Evolutionary conservation across 129 eudicot genomes (phyloP).

Genomic region (Helianthus tuberosus): DNA sequence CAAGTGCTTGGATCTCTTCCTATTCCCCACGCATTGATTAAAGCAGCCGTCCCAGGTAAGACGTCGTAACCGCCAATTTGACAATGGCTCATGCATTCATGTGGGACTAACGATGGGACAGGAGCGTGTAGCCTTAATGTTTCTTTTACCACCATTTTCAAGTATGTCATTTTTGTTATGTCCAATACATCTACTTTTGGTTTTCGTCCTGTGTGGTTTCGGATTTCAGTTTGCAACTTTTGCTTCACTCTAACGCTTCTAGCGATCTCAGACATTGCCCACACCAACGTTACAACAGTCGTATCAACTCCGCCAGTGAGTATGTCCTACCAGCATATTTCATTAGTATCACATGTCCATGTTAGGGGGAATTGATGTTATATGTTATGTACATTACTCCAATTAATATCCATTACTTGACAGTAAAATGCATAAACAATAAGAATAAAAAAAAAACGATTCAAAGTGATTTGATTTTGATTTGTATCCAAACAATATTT

Average conservation of each 20-base stretch:
- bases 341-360: not conserved
- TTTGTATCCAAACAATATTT: too few species aligned
- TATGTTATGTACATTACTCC: too few species aligned
- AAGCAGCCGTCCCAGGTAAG: conserved; percentile 35
- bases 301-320: conserved; percentile 57
- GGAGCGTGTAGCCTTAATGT: conserved; percentile 59
- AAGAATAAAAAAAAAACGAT: too few species aligned
- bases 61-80: conserved; percentile 47
- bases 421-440: too few species aligned
- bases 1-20: conserved; percentile 40
- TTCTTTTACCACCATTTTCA: conserved; percentile 67
- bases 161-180: conserved; percentile 49
- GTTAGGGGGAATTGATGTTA: too few species aligned
- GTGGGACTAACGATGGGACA: conserved; percentile 37
- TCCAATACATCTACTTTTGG: conserved; percentile 33
- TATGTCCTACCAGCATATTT: conserved; percentile 10
- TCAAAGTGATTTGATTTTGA: too few species aligned
- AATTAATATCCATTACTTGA: too few species aligned
- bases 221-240: conserved; percentile 49
- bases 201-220: conserved; percentile 22
- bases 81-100: conserved; percentile 19
- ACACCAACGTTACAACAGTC: conserved; percentile 40
- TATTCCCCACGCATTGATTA: conserved; percentile 56
- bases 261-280: conserved; percentile 76
- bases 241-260: conserved; percentile 44